Percentiles rank a stretch among this genome's conserved stretches.
These are phyloP conservation scores for Trichosanthes cucumerina DNA, from an alignment of 306 rosid species.

Conservation along the genomic window DNA sequence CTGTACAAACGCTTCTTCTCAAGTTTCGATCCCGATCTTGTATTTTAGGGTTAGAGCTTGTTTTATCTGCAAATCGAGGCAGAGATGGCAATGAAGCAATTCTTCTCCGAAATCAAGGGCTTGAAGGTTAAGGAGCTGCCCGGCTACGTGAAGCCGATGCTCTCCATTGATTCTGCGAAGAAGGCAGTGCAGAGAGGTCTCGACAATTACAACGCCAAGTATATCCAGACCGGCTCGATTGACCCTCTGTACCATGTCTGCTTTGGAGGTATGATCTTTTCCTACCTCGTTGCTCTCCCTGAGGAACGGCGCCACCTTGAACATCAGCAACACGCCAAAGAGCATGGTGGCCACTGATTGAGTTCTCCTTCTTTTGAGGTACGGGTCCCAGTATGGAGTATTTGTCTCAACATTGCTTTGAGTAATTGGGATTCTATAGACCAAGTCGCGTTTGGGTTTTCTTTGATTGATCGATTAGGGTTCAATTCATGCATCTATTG, in stretches of 20 bases:
- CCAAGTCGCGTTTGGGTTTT: not conserved
- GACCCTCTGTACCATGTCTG: slow-evolving; percentile 53
- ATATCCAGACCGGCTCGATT: slow-evolving; percentile 54
- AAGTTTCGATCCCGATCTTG: not conserved
- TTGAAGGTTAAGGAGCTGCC: slow-evolving; percentile 57
- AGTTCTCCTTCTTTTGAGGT: not conserved
- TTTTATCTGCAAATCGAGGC: not conserved
- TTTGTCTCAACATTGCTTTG: not conserved
- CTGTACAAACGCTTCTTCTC: not conserved
- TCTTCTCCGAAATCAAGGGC: slow-evolving; percentile 63
- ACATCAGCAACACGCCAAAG: slow-evolving; percentile 54
- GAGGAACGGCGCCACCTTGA: slow-evolving; percentile 75
- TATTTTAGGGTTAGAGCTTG: slow-evolving; percentile 27
- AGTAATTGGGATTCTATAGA: not conserved
- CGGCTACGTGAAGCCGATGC: slow-evolving; percentile 45
- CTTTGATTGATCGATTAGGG: not conserved
- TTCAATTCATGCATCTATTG: not conserved
- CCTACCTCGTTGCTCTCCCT: slow-evolving; percentile 68
- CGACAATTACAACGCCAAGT: slow-evolving; percentile 65
- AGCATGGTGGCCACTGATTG: slow-evolving; percentile 46
- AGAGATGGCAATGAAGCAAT: slow-evolving; percentile 54
- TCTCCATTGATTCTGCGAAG: slow-evolving; percentile 40
- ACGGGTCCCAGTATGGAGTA: not conserved
- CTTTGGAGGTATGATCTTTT: slow-evolving; percentile 68
- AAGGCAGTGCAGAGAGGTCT: slow-evolving; percentile 28